Conservation (phyloP, 257 asterid species). For the Leonotis leonurus region DNA sequence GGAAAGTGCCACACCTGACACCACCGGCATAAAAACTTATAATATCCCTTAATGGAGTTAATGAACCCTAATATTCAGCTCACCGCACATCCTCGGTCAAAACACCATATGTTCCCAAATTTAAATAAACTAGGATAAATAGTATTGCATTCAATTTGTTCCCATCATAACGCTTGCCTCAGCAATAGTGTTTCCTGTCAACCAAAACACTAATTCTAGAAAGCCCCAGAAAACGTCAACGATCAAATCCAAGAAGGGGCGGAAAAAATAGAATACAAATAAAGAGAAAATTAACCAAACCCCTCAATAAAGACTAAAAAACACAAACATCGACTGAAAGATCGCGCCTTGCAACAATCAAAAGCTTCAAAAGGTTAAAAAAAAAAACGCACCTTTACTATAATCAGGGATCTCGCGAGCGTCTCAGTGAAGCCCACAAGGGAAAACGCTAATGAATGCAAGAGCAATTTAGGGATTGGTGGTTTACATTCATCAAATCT, state of each 20-base stretch:
- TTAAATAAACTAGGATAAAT: not conserved
- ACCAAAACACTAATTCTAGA: not conserved
- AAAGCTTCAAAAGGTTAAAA: not conserved
- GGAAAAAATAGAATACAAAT: not conserved
- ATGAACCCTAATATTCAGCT: not conserved
- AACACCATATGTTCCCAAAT: not conserved
- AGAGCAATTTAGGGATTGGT: not conserved
- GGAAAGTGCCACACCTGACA: not conserved
- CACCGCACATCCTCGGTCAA: not conserved
- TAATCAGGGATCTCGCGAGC: not conserved
- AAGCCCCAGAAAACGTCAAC: not conserved
- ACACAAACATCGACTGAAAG: not conserved
- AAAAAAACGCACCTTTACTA: conserved; percentile 14
- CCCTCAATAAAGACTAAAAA: not conserved
- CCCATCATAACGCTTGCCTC: not conserved
- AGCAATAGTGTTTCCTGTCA: not conserved
- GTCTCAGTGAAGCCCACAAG: not conserved
- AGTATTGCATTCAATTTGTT: not conserved
- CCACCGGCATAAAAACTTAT: not conserved
- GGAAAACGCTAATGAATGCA: not conserved
- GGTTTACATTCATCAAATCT: conserved; percentile 13
- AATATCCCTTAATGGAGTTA: not conserved
- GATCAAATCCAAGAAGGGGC: not conserved
- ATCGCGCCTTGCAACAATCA: not conserved
- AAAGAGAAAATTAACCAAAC: not conserved